Percentiles rank a stretch among this genome's conserved stretches.
Evolutionary conservation across 139 green algal species (phyloP).

Genomic region (Edaphochlamys debaryana): DNA sequence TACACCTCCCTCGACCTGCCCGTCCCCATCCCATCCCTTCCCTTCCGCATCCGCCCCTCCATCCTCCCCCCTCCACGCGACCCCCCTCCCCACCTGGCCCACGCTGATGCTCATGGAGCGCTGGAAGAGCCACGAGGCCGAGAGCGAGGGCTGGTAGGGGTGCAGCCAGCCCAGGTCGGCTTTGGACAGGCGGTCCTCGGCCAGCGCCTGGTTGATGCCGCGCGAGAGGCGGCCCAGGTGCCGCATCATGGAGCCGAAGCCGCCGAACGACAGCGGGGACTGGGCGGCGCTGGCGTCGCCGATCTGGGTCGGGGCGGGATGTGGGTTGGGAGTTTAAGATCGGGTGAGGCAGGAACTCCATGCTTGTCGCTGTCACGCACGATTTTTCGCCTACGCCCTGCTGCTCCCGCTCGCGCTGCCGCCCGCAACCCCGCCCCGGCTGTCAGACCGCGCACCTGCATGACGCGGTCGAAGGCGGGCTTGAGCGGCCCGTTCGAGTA

Average conservation of each 20-base stretch:
- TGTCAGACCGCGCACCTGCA: constrained; percentile 61
- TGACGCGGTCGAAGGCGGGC: constrained; percentile 71
- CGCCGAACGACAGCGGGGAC: constrained; percentile 76
- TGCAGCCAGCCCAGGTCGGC: constrained; percentile 63
- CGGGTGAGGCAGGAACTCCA: too few species aligned
- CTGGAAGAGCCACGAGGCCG: constrained; percentile 81
- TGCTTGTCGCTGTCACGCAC: too few species aligned
- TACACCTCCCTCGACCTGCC: too few species aligned
- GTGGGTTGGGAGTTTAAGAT: background rate
- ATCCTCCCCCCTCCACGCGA: too few species aligned
- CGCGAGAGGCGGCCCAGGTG: constrained; percentile 72
- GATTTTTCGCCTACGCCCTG: too few species aligned
- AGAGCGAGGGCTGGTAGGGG: constrained; percentile 78
- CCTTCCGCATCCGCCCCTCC: too few species aligned
- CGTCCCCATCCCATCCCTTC: too few species aligned
- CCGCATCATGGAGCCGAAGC: constrained; percentile 72
- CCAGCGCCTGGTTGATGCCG: constrained; percentile 58
- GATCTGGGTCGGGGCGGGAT: constrained; percentile 48
- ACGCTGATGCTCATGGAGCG: constrained; percentile 72
- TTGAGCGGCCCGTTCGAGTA: constrained; percentile 64
- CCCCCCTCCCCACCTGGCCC: too few species aligned
- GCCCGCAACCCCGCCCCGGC: too few species aligned
- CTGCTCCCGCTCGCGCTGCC: too few species aligned
- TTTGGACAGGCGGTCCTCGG: constrained; percentile 43
- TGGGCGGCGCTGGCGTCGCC: constrained; percentile 66